These are phyloP conservation scores for Monosporascus sp. DNA, from an alignment of 2,329 filamentous ascomycete genomes.

Conservation along the genomic window DNA sequence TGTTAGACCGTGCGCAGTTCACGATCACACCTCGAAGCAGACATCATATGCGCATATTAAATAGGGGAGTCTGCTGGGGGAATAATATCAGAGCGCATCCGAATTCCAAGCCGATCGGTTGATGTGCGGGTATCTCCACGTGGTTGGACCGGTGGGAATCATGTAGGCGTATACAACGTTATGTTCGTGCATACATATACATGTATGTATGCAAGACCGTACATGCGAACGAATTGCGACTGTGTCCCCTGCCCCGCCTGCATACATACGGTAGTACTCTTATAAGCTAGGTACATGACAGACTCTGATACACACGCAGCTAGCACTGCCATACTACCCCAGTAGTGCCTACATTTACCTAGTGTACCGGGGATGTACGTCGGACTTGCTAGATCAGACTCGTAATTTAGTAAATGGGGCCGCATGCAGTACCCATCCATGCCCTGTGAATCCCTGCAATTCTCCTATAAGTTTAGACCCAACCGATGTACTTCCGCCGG, in stretches of 20 bases:
- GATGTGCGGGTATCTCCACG: background rate
- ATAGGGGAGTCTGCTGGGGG: background rate
- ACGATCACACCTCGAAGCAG: background rate
- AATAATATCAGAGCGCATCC: background rate
- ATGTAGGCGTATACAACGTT: background rate
- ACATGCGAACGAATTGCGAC: no score
- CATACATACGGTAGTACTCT: background rate
- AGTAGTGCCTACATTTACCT: no score
- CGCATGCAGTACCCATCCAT: background rate
- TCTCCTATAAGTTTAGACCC: background rate
- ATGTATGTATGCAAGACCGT: background rate
- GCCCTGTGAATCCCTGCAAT: conserved; percentile 1
- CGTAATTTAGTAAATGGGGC: background rate
- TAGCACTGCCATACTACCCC: no score
- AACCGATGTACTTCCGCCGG: background rate
- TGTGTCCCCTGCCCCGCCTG: background rate
- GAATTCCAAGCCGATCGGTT: background rate
- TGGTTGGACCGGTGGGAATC: background rate
- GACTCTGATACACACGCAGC: background rate
- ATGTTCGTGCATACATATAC: background rate
- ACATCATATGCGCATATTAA: background rate
- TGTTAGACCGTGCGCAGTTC: no score
- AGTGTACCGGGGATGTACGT: no score
- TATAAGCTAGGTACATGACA: background rate
- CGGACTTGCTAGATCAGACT: no score